phyloP scores from a whole-genome alignment of 2,329 filamentous ascomycete genomes.

The Fusarium temperatum region DNA sequence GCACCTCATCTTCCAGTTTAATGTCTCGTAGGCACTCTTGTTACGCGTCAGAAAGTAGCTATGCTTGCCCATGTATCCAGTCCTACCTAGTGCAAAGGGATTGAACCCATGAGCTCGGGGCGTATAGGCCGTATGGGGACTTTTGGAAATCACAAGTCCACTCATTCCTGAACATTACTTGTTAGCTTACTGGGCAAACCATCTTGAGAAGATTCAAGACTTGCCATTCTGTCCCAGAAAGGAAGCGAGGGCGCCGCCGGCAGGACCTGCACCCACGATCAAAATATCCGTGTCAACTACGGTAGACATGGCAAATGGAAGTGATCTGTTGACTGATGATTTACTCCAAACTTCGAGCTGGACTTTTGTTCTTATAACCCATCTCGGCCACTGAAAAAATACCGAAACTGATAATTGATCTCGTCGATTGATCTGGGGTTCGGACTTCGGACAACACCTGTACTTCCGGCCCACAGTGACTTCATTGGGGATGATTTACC shows the following conservation, averaged over 20 bases:
- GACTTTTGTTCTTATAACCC: fast-evolving
- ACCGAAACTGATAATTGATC: fast-evolving
- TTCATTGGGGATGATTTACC: background rate
- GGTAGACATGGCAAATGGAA: background rate
- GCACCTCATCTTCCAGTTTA: background rate
- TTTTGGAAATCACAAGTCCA: background rate
- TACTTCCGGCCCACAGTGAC: background rate
- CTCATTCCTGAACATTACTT: background rate
- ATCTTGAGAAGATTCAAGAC: fast-evolving
- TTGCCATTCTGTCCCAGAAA: background rate
- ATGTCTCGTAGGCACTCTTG: background rate
- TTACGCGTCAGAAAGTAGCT: too few species aligned
- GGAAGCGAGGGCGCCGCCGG: background rate
- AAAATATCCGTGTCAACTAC: background rate
- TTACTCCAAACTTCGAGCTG: fast-evolving
- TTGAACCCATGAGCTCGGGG: background rate
- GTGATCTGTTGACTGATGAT: fast-evolving
- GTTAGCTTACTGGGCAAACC: background rate
- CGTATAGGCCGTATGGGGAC: fast-evolving
- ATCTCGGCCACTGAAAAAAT: background rate
- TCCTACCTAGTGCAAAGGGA: background rate
- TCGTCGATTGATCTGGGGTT: fast-evolving
- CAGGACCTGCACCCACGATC: background rate
- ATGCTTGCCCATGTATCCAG: fast-evolving
- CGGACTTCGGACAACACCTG: background rate